A percentile compares a stretch with the other conserved stretches of the same genome.
These are phyloP conservation scores for Pelargonium australe DNA, from an alignment of 441 rosid genomes.

Conservation along the genomic window DNA sequence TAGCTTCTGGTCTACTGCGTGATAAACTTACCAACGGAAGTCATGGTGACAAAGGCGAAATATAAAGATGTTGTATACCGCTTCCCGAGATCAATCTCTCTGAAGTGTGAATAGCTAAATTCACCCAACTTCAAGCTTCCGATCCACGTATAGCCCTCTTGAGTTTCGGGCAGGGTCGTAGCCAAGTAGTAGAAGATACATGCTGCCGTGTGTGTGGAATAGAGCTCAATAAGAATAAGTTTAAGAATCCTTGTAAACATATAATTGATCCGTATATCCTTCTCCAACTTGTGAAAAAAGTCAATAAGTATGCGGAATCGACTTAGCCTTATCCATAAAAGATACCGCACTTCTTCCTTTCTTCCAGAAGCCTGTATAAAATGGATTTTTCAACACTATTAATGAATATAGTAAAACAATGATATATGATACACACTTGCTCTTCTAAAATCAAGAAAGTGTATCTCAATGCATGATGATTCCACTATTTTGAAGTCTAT, in stretches of 20 bases:
- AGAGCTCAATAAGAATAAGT: conserved; percentile 74
- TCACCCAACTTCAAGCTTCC: conserved; percentile 93
- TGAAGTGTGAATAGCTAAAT: conserved; percentile 60
- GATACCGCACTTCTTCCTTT: conserved; percentile 69
- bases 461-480: too few species aligned
- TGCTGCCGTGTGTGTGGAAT: conserved; percentile 94
- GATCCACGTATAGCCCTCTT: conserved; percentile 94
- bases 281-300: conserved; percentile 66
- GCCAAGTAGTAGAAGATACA: conserved; percentile 92
- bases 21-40: conserved; percentile 71
- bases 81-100: conserved; percentile 80
- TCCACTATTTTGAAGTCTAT: too few species aligned
- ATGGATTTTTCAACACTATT: conserved; percentile 12
- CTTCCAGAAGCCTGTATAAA: conserved; percentile 47
- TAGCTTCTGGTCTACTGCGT: neutral
- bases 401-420: neutral
- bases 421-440: neutral
- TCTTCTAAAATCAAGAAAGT: neutral
- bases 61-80: conserved; percentile 81
- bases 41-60: conserved; percentile 94
- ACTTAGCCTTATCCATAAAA: conserved; percentile 75
- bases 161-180: conserved; percentile 58
- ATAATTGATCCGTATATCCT: conserved; percentile 77
- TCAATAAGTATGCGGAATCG: conserved; percentile 56
- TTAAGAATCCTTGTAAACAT: conserved; percentile 78